phyloP scores from a whole-genome alignment of 306 rosid species.

The Prunus kanzakura region DNA sequence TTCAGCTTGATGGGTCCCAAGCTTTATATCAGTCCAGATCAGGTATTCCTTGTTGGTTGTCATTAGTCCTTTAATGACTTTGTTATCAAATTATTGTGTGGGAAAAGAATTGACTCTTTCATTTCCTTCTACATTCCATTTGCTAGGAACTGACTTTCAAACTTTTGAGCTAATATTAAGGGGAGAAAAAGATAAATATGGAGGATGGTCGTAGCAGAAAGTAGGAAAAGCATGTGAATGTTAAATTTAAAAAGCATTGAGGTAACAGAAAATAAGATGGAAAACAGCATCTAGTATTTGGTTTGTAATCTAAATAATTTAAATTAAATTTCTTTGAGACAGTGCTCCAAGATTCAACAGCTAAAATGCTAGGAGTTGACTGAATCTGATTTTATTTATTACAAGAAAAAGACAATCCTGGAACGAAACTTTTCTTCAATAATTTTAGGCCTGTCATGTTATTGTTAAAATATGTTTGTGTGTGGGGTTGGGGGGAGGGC shows the following conservation, averaged over 20 bases:
- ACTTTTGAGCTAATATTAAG: not conserved
- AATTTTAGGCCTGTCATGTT: not conserved
- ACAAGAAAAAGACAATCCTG: too few species aligned
- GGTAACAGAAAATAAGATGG: not conserved
- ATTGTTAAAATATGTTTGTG: not conserved
- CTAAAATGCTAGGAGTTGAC: too few species aligned
- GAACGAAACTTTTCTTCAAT: too few species aligned
- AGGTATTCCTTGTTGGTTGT: constrained; percentile 50
- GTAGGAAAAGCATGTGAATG: not conserved
- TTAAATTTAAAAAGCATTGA: not conserved
- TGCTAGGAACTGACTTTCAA: not conserved
- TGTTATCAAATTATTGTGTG: constrained; percentile 16
- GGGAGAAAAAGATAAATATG: not conserved
- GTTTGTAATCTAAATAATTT: too few species aligned
- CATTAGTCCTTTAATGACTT: constrained; percentile 11
- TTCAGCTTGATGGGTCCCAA: constrained; percentile 99
- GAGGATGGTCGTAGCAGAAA: not conserved
- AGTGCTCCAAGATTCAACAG: too few species aligned
- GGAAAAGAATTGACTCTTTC: not conserved
- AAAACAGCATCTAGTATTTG: too few species aligned
- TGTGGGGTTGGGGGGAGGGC: not conserved
- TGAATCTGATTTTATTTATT: too few species aligned
- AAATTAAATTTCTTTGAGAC: too few species aligned
- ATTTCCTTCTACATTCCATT: not conserved
- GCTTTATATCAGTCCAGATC: constrained; percentile 90